Conservation (phyloP, 768 basidiomycete species). For the Termitomyces sp. region DNA sequence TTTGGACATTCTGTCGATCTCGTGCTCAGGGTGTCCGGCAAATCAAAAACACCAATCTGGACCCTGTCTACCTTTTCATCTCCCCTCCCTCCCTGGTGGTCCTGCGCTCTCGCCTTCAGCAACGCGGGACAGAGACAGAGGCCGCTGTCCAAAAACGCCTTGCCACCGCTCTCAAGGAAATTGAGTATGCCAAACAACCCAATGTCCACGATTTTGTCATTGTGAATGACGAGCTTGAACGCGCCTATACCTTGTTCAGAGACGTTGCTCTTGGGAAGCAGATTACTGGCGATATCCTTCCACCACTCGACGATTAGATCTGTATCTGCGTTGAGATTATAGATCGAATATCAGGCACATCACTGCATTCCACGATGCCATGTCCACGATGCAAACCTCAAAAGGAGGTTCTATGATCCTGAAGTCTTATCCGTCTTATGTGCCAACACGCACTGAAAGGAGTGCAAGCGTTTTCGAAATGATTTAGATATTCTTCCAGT, state of each 20-base stretch:
- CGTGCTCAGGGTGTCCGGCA: conserved; percentile 79
- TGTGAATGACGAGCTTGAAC: conserved; percentile 86
- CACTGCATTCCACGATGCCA: not conserved
- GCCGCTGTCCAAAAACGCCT: conserved; percentile 72
- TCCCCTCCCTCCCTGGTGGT: conserved; percentile 78
- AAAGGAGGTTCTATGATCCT: no score
- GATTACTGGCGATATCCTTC: conserved; percentile 60
- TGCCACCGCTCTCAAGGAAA: conserved; percentile 72
- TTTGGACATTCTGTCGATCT: conserved; percentile 13
- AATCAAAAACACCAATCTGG: conserved; percentile 77
- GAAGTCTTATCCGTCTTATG: no score
- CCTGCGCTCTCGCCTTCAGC: conserved; percentile 66
- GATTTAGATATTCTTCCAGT: no score
- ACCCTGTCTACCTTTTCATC: conserved; percentile 90
- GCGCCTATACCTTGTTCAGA: conserved; percentile 78
- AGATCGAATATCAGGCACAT: not conserved
- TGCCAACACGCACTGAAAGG: no score
- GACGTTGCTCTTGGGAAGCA: conserved; percentile 70
- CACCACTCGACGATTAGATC: conserved; percentile 48
- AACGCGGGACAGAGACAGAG: conserved; percentile 83
- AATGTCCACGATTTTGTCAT: conserved; percentile 79
- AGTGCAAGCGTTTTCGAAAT: no score
- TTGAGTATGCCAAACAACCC: conserved; percentile 78
- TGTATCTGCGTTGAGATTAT: not conserved
- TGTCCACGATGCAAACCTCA: no score